Conservation (phyloP, 108 stramenopile species). For the Asterionellopsis glacialis region DNA sequence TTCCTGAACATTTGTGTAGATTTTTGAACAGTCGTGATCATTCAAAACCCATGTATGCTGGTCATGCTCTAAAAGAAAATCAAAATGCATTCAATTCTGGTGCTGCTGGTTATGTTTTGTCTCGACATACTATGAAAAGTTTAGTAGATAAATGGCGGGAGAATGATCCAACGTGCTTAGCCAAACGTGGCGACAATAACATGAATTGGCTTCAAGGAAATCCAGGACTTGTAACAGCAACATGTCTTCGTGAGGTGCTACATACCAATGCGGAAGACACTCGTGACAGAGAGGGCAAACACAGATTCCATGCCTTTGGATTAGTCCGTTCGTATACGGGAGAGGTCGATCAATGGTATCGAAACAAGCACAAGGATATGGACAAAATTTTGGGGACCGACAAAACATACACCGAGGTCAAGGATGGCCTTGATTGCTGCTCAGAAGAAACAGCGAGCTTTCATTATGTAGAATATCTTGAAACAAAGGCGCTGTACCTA, state of each 20-base stretch:
- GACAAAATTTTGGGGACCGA: conserved; percentile 39
- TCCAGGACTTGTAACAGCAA: conserved; percentile 64
- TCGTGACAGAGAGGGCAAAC: conserved; percentile 45
- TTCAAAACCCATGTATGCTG: conserved; percentile 65
- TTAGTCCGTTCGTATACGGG: conserved; percentile 68
- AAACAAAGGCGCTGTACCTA: conserved; percentile 64
- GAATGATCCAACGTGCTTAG: conserved; percentile 44
- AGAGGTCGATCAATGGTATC: conserved; percentile 80
- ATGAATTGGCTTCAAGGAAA: conserved; percentile 78
- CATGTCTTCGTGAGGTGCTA: conserved; percentile 59
- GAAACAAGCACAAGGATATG: conserved; percentile 64
- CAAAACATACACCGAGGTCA: conserved; percentile 38
- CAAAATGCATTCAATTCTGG: conserved; percentile 73
- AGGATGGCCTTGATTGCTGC: conserved; percentile 57
- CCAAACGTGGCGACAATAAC: conserved; percentile 17
- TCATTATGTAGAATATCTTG: conserved; percentile 83
- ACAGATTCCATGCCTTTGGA: conserved; percentile 79
- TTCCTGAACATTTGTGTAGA: conserved; percentile 73
- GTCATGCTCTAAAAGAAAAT: conserved; percentile 65
- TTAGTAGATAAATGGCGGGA: conserved; percentile 63
- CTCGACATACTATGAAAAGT: conserved; percentile 64
- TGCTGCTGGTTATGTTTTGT: conserved; percentile 82
- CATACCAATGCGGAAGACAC: conserved; percentile 61
- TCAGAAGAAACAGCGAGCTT: conserved; percentile 72
- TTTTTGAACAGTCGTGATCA: conserved; percentile 55